Percentiles rank a stretch among this genome's conserved stretches.
Conservation (phyloP, 2,329 filamentous ascomycete genomes). For the Penicillium sp. region DNA sequence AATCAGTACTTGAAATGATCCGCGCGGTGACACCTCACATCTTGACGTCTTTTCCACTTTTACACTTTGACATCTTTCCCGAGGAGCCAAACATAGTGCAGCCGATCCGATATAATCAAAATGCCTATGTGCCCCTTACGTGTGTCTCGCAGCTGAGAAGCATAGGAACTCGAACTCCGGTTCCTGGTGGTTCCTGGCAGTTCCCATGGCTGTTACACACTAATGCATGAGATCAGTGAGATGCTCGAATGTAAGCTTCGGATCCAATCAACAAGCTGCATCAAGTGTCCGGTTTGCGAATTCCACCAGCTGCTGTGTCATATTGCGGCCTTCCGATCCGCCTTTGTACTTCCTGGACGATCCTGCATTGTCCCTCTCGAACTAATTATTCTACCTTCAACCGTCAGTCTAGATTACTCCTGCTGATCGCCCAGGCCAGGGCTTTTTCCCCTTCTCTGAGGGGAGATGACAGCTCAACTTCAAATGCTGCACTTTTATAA, state of each 20-base stretch:
- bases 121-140: conserved; percentile 10
- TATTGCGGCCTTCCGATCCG: conserved; percentile 12
- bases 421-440: conserved; percentile 16
- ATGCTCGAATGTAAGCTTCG: neutral
- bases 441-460: conserved; percentile 3
- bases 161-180: neutral
- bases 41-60: conserved; percentile 10
- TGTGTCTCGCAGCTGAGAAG: neutral
- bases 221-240: neutral
- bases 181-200: neutral
- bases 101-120: neutral
- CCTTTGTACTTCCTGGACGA: neutral
- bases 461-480: conserved; percentile 21
- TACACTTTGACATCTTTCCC: neutral
- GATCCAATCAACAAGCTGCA: conserved; percentile 6
- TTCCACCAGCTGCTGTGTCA: conserved; percentile 18
- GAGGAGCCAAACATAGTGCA: conserved; percentile 1
- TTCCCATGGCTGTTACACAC: conserved; percentile 1
- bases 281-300: conserved; percentile 6
- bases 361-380: conserved; percentile 6
- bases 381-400: conserved; percentile 19
- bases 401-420: conserved; percentile 13
- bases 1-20: conserved; percentile 13
- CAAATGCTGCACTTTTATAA: conserved; percentile 11
- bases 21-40: conserved; percentile 22